These are phyloP conservation scores for Paecilomyces variotii DNA, from an alignment of 2,329 filamentous ascomycete genomes.

Conservation along the genomic window DNA sequence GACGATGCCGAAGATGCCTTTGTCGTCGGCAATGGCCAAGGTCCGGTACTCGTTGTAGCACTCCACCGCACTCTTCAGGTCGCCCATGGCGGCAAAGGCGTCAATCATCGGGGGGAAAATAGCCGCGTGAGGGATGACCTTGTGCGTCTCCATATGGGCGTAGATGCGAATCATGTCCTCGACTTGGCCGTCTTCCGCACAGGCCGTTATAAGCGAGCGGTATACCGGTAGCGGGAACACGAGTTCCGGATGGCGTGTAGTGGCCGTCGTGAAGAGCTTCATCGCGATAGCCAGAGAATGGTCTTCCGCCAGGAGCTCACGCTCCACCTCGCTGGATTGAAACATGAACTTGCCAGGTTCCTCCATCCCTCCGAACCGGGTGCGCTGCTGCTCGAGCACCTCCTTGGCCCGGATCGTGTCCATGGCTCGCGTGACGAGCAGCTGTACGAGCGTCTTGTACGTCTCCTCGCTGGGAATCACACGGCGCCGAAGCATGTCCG, in stretches of 20 bases:
- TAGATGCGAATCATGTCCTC: conserved; percentile 87
- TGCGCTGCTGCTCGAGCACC: conserved; percentile 69
- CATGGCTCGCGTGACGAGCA: conserved; percentile 72
- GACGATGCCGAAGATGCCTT: conserved; percentile 58
- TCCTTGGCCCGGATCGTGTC: conserved; percentile 68
- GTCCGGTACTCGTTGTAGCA: conserved; percentile 93
- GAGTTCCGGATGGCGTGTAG: conserved; percentile 50
- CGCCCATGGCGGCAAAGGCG: conserved; percentile 75
- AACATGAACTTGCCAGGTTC: conserved; percentile 81
- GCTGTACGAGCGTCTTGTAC: conserved; percentile 76
- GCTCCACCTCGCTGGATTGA: conserved; percentile 76
- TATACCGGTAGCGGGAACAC: conserved; percentile 76
- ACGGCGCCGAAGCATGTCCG: conserved; percentile 85
- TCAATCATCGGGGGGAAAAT: conserved; percentile 92
- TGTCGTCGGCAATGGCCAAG: conserved; percentile 77
- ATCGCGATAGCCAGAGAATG: conserved; percentile 78
- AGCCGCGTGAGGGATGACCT: conserved; percentile 65
- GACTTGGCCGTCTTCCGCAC: conserved; percentile 70
- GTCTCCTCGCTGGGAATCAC: conserved; percentile 76
- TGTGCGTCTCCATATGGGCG: conserved; percentile 78
- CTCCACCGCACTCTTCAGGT: conserved; percentile 81
- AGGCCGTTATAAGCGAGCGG: conserved; percentile 75
- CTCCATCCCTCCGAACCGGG: conserved; percentile 77
- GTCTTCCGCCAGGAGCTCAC: conserved; percentile 78
- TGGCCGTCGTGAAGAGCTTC: conserved; percentile 74